Evolutionary conservation across 108 stramenopile genomes (phyloP).

Genomic region (Pseudonitzschia pungens): DNA sequence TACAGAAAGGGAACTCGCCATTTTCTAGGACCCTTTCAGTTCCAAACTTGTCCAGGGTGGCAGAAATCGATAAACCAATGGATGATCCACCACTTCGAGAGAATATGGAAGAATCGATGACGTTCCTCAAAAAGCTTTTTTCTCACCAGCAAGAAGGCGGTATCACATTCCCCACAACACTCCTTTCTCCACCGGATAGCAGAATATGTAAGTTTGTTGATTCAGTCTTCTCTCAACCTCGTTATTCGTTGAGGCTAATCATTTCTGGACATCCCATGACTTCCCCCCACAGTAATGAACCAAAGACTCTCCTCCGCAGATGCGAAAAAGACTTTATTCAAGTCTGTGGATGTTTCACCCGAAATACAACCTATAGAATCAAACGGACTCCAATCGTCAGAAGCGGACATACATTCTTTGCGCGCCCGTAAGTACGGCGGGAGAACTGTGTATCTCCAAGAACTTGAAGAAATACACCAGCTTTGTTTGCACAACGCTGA

Average conservation of each 20-base stretch:
- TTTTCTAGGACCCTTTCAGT: conserved; percentile 31
- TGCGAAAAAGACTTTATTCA: not conserved
- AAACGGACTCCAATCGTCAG: not conserved
- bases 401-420: conserved; percentile 27
- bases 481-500: conserved; percentile 75
- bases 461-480: conserved; percentile 27
- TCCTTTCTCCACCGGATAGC: conserved; percentile 48
- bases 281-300: not conserved
- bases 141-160: conserved; percentile 40
- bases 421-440: conserved; percentile 1
- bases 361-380: not conserved
- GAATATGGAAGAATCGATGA: conserved; percentile 54
- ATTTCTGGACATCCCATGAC: not conserved
- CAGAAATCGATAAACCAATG: conserved; percentile 5
- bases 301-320: not conserved
- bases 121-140: conserved; percentile 48
- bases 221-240: not conserved
- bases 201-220: conserved; percentile 28
- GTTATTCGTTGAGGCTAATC: not conserved
- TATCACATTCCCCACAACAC: conserved; percentile 10
- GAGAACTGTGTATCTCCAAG: conserved; percentile 3
- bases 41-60: conserved; percentile 16
- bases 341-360: not conserved
- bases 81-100: conserved; percentile 36
- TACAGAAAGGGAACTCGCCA: conserved; percentile 12